These are phyloP conservation scores for Przewalskia tangutica DNA, from an alignment of 257 asterid species.

Conservation along the genomic window DNA sequence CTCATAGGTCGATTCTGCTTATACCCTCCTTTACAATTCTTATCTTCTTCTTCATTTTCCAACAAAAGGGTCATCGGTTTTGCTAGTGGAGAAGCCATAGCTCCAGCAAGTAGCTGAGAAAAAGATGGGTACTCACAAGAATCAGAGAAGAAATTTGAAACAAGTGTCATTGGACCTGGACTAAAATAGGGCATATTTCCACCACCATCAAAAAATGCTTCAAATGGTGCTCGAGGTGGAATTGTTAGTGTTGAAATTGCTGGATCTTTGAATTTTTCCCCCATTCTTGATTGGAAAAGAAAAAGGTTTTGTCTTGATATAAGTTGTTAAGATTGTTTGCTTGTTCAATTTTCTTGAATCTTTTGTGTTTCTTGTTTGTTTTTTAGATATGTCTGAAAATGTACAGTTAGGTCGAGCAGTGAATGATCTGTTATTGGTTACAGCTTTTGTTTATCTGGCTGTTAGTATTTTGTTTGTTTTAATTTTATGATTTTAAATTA, in stretches of 20 bases:
- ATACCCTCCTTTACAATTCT: constrained; percentile 33
- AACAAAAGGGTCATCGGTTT: constrained; percentile 2
- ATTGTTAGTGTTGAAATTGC: constrained; percentile 20
- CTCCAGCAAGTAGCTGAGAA: constrained; percentile 87
- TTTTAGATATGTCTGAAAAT: not conserved
- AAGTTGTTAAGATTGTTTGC: not conserved
- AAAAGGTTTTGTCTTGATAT: not conserved
- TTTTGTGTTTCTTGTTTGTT: not conserved
- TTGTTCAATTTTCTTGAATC: not conserved
- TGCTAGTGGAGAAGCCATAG: constrained; percentile 72
- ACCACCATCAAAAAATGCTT: constrained; percentile 14
- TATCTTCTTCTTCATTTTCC: not conserved
- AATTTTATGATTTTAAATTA: too few relatives aligned
- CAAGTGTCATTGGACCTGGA: constrained; percentile 32
- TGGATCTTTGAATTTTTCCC: not conserved
- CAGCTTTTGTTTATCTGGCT: not conserved
- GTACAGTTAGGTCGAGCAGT: not conserved
- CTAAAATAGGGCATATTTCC: constrained; percentile 26
- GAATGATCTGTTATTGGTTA: not conserved
- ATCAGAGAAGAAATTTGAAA: constrained; percentile 51
- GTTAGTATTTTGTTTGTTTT: too few relatives aligned
- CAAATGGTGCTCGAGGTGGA: constrained; percentile 27
- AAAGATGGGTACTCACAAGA: constrained; percentile 38
- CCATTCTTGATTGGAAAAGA: not conserved
- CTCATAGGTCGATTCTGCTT: constrained; percentile 76